A percentile compares a stretch with the other conserved stretches of the same genome.
Evolutionary conservation across 768 basidiomycete genomes (phyloP).

Genomic region (Clavaria fumosa): DNA sequence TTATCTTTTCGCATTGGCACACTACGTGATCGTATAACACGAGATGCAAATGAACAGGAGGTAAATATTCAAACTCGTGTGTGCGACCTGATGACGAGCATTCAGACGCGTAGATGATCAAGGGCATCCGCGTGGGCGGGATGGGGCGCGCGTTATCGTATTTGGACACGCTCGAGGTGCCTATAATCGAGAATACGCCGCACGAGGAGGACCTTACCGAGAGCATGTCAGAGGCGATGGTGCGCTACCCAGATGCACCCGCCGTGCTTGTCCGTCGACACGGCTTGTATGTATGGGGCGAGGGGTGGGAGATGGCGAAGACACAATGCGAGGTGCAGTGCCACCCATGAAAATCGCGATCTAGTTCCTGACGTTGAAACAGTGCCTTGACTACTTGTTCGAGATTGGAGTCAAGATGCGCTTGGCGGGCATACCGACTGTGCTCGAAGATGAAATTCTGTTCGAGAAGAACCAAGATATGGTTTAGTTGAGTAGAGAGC

Average conservation of each 20-base stretch:
- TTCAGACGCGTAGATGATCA: constrained; percentile 56
- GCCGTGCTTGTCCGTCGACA: constrained; percentile 66
- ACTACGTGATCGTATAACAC: too few species aligned
- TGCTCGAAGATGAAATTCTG: constrained; percentile 16
- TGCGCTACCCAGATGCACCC: constrained; percentile 60
- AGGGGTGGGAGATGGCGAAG: constrained; percentile 82
- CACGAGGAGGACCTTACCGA: constrained; percentile 81
- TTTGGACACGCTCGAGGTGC: constrained; percentile 71
- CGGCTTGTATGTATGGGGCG: constrained; percentile 80
- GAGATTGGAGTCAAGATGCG: constrained; percentile 81
- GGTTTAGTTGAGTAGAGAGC: too few species aligned
- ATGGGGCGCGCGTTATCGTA: constrained; percentile 66
- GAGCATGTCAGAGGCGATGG: constrained; percentile 80
- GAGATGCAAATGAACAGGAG: too few species aligned
- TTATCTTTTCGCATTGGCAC: too few species aligned
- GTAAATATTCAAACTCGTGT: neutral
- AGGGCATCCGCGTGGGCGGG: constrained; percentile 67
- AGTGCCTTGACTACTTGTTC: constrained; percentile 86
- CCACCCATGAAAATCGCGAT: constrained; percentile 1
- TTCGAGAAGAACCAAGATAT: too few species aligned
- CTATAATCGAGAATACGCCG: constrained; percentile 86
- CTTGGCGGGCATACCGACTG: constrained; percentile 40
- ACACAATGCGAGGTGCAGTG: constrained; percentile 70
- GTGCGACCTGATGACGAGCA: neutral
- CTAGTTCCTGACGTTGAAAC: constrained; percentile 2